Evolutionary conservation across 2,329 filamentous ascomycete species (phyloP), one percentile per base, ranked within the genome.

Genomic region (Colletotrichum limetticola): DNA sequence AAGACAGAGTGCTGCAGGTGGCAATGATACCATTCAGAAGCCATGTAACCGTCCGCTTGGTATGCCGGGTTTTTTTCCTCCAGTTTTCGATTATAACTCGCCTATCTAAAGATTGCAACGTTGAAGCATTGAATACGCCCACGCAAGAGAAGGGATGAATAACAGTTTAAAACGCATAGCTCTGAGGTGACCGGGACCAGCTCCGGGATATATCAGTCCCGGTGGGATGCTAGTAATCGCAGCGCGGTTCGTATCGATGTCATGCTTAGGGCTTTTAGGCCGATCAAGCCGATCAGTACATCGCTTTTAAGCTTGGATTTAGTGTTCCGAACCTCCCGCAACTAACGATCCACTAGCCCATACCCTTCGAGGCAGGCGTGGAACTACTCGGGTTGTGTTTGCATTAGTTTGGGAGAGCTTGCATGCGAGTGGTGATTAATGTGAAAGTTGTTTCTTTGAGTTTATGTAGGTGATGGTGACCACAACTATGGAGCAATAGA

Each of bases 281-380:
- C 37, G 11, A n/a, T 14, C 12, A 6, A 58, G 28, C 26, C 37
- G 9, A 16, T 5, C 3, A 8, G 35, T 5, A 11, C 42, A 22
- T 49, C 42, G 11, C 7, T 22, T 22, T 60, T 66, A 70, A 70
- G 55, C 67, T 66, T 70, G 61, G 11, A 53, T 66, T 66, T 66
- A 59, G 37, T 55, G 52, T 70, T 60, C 49, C 32, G 19, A 22
- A 19, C 42, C n/a, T 24, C 19, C 28, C 37, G 42, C 30, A 26
- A 4, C 8, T 26, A 19, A 12, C 3, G 46, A 30, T 32, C 55
- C 42, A 46, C 42, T 1, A 19, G 32, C 9, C 5, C 5, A 42
- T 30, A 32, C 42, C 62, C 22, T 19, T 14, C 26, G 24, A 16
- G 63, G 62, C 28, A 66, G 30, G 55, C 35, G 42, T n/a, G 19